These are phyloP conservation scores for Aspergillus diversus DNA, from an alignment of 495 filamentous ascomycete species.

Conservation along the genomic window DNA sequence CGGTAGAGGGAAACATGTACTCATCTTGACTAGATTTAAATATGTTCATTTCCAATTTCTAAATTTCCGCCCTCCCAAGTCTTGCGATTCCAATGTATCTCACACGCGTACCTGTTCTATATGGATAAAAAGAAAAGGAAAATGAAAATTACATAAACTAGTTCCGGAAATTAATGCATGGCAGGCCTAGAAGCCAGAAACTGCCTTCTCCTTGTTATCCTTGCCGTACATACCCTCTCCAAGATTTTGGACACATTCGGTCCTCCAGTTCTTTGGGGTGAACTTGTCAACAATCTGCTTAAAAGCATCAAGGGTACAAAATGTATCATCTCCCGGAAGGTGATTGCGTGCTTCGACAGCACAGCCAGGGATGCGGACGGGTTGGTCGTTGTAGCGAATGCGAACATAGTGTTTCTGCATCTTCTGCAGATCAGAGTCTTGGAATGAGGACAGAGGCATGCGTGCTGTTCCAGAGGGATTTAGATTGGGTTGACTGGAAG, in stretches of 20 bases:
- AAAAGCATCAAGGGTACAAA: constrained; percentile 92
- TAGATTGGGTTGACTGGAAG: constrained; percentile 17
- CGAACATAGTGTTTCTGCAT: constrained; percentile 82
- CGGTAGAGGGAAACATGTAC: no score
- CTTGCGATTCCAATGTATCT: no score
- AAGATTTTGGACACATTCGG: constrained; percentile 70
- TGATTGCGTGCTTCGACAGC: constrained; percentile 72
- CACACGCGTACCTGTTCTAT: no score
- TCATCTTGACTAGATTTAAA: no score
- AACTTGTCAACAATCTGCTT: constrained; percentile 90
- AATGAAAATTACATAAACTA: not conserved
- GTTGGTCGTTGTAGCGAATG: constrained; percentile 87
- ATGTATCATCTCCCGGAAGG: constrained; percentile 83
- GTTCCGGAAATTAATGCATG: not conserved
- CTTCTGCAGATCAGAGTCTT: constrained; percentile 48
- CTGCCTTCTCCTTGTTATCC: constrained; percentile 35
- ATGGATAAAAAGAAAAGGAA: not conserved
- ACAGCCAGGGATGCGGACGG: constrained; percentile 82
- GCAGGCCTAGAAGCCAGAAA: constrained; percentile 40
- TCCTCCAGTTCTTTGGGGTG: constrained; percentile 78
- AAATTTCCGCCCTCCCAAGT: no score
- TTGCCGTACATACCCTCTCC: constrained; percentile 50
- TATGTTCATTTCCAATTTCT: no score
- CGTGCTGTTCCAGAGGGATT: constrained; percentile 40
- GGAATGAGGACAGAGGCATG: constrained; percentile 35